Base-by-base conservation (phyloP, 1,284 basidiomycete genomes). In the Pholiota adiposa region DNA sequence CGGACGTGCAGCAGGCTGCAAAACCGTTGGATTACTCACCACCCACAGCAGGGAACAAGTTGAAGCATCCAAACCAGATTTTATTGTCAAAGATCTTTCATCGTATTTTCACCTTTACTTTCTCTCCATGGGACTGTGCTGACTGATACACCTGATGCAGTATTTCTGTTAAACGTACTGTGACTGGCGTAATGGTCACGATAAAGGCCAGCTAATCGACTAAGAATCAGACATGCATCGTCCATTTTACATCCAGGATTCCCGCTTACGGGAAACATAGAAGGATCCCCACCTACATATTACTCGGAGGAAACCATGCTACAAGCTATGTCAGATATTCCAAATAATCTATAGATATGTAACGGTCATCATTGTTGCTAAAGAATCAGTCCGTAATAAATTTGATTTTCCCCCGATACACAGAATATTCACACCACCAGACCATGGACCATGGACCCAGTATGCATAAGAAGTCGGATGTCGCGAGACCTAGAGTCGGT, bases 21-120 rank as follows among this genome's bases (percentile, higher is more conserved):
- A 83, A 67, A 92, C 93, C 0, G 79, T 96, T 44, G 94, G 84
- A 1, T 75, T 96, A 31, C 79, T 93, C 58, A 96, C 94, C 0
- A 88, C 89, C 11, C 92, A 96, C 72, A 80, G 81, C 16, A 79
- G 82, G 48, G 81, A 85, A 59, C 83, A 89, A 66, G 79, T 96
- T 66, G 78, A 84, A 63, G 81, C 75, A 21, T 79, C 77, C 12
- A 68, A 80, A 40, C 83, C 89, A 2, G 80, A 83, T 62, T 89
- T 81, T 66, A 75, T 92, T n/a, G 84, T 92, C 34, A 70, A 81
- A 50, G 76, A 92, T 70, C 73, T 93, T 63, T 78, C 86, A 1
- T 83, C 79, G 90, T 86, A 70, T 33, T 62, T n/a, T 34, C 31
- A 27, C 7, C 49, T 21, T 40, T 38, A 46, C 54, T 48, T 14